Conservation (phyloP, 352 stramenopile genomes). For the Phytophthora ramorum region DNA sequence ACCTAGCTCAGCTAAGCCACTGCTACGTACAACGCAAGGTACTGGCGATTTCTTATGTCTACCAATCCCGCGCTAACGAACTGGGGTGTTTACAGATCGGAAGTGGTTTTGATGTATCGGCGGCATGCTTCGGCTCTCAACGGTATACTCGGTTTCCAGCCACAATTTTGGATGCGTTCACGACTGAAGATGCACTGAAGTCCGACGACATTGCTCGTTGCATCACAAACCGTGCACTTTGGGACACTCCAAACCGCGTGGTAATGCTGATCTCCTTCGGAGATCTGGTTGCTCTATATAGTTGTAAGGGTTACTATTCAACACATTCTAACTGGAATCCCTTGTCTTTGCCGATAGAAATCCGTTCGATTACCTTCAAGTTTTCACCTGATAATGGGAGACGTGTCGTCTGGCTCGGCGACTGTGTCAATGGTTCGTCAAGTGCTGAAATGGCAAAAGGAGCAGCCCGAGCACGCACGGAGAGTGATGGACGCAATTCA, state of each 20-base stretch:
- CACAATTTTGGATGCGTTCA: slow-evolving; percentile 63
- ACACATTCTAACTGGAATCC: slow-evolving; percentile 12
- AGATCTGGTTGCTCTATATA: not conserved
- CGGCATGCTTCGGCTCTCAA: slow-evolving; percentile 94
- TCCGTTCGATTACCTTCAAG: slow-evolving; percentile 65
- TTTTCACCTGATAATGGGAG: slow-evolving; percentile 94
- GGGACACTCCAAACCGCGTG: slow-evolving; percentile 55
- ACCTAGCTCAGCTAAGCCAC: slow-evolving; percentile 95
- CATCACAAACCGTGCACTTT: slow-evolving; percentile 48
- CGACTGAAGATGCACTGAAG: slow-evolving; percentile 49
- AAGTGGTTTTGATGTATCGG: slow-evolving; percentile 97
- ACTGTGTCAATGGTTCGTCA: slow-evolving; percentile 87
- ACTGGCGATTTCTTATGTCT: not conserved
- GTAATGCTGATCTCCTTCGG: slow-evolving; percentile 25
- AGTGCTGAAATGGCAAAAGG: slow-evolving; percentile 62
- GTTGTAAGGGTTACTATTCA: not conserved
- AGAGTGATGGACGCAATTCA: slow-evolving; percentile 46
- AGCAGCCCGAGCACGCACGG: slow-evolving; percentile 38
- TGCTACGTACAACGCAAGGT: slow-evolving; percentile 97
- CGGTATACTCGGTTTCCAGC: slow-evolving; percentile 92
- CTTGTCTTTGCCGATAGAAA: slow-evolving; percentile 39
- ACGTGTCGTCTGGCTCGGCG: slow-evolving; percentile 94
- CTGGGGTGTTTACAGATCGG: slow-evolving; percentile 74
- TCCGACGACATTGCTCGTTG: slow-evolving; percentile 64
- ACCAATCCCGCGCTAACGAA: not conserved